These are phyloP conservation scores for Epichloe sibirici DNA, from an alignment of 2,329 filamentous ascomycete species.

Conservation along the genomic window DNA sequence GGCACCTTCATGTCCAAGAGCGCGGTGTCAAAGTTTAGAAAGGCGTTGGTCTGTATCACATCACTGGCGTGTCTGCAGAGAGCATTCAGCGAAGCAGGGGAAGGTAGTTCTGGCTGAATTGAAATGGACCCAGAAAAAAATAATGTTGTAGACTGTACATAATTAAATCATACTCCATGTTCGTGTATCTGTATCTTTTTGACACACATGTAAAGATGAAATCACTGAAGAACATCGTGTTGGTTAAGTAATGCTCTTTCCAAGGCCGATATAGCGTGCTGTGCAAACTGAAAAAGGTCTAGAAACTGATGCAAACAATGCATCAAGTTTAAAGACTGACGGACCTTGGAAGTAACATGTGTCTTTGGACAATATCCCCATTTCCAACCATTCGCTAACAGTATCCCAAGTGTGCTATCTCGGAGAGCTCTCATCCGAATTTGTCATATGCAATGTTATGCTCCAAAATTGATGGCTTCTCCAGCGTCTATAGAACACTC, in stretches of 20 bases:
- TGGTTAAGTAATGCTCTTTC: background rate
- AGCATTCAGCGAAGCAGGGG: background rate
- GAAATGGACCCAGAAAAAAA: background rate
- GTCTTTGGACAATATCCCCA: background rate
- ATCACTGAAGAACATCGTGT: background rate
- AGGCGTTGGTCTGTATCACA: background rate
- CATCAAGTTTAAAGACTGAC: background rate
- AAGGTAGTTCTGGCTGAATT: too few species aligned
- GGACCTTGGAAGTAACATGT: too few species aligned
- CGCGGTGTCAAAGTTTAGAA: background rate
- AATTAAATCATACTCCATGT: background rate
- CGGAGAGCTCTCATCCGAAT: background rate
- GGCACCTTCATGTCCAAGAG: background rate
- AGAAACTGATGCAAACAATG: background rate
- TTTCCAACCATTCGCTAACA: background rate
- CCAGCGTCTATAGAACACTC: background rate
- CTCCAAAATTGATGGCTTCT: background rate
- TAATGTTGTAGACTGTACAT: background rate
- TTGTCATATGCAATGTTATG: background rate
- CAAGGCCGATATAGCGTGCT: background rate
- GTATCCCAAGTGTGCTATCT: background rate
- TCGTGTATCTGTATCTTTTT: background rate
- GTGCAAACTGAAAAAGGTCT: background rate
- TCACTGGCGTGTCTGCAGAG: background rate
- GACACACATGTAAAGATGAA: background rate